phyloP scores from a whole-genome alignment of 164 flowering plant genomes.

The Macadamia integrifolia region DNA sequence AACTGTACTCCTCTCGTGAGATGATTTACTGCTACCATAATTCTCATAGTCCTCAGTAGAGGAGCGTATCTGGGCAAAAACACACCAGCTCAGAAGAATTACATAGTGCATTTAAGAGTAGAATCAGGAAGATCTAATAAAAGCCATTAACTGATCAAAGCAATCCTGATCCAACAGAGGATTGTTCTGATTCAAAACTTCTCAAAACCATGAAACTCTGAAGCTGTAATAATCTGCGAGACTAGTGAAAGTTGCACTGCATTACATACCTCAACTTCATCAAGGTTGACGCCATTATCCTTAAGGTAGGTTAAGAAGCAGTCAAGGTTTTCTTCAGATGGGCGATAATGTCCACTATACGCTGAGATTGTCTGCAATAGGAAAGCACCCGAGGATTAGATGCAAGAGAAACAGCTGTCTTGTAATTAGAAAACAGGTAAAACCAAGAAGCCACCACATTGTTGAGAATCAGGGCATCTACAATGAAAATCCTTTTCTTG shows the following conservation, averaged over 20 bases:
- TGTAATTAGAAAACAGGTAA: background rate
- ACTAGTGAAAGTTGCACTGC: background rate
- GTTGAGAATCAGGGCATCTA: background rate
- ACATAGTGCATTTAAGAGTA: no score
- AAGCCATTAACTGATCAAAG: background rate
- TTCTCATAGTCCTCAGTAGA: slow-evolving; percentile 55
- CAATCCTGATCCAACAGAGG: background rate
- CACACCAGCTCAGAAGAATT: slow-evolving; percentile 4
- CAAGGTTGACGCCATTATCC: slow-evolving; percentile 61
- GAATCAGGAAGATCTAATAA: background rate
- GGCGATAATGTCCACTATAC: slow-evolving; percentile 90
- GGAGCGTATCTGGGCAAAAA: slow-evolving; percentile 36
- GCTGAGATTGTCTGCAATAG: slow-evolving; percentile 70
- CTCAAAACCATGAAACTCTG: no score
- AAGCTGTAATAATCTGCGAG: no score
- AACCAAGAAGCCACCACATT: background rate
- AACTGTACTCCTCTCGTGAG: background rate
- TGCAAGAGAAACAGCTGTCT: background rate
- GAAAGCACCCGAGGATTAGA: background rate
- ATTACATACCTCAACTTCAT: slow-evolving; percentile 51
- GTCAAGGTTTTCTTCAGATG: slow-evolving; percentile 61
- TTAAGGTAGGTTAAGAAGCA: slow-evolving; percentile 48
- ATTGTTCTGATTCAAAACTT: background rate
- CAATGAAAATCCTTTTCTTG: background rate
- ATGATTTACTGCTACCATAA: slow-evolving; percentile 31